Evolutionary conservation across 441 rosid genomes (phyloP).

Genomic region (Gossypium davidsonii): DNA sequence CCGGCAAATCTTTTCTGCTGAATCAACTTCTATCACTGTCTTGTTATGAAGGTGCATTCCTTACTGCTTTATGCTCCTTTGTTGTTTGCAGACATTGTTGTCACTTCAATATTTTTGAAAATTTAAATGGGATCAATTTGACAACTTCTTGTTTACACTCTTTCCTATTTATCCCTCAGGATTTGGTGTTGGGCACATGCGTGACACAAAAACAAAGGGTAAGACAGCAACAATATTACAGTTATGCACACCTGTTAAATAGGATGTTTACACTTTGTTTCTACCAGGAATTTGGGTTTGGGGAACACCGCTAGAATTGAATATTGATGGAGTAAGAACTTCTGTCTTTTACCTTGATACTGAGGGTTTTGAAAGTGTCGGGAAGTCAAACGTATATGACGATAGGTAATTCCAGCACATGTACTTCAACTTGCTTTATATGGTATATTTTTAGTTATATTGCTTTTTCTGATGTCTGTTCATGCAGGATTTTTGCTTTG

Average conservation of each 20-base stretch:
- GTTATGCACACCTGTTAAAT: conserved; percentile 9
- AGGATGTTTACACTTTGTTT: conserved; percentile 17
- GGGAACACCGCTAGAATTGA: conserved; percentile 84
- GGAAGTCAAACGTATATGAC: conserved; percentile 98
- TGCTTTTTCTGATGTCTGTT: conserved; percentile 14
- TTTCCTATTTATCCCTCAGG: conserved; percentile 41
- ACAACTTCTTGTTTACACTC: background rate
- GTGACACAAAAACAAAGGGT: conserved; percentile 99
- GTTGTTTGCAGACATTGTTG: background rate
- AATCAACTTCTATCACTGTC: conserved; percentile 99
- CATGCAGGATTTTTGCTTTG: conserved; percentile 87
- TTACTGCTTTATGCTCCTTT: conserved; percentile 5
- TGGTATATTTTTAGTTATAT: conserved; percentile 9
- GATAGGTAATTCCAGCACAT: conserved; percentile 54
- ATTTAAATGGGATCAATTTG: conserved; percentile 8
- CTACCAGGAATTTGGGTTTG: conserved; percentile 90
- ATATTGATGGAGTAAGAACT: conserved; percentile 70
- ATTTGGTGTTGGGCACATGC: conserved; percentile 99
- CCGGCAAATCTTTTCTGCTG: conserved; percentile 95
- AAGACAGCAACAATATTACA: conserved; percentile 10
- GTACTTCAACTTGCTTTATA: conserved; percentile 3
- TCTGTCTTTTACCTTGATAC: conserved; percentile 94
- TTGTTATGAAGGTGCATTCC: conserved; percentile 76
- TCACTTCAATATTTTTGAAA: conserved; percentile 4
- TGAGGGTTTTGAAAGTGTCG: conserved; percentile 97